Percentiles rank a stretch among this genome's conserved stretches.
phyloP scores from a whole-genome alignment of 2,329 filamentous ascomycete genomes.

The Pestalotiopsis sp. region DNA sequence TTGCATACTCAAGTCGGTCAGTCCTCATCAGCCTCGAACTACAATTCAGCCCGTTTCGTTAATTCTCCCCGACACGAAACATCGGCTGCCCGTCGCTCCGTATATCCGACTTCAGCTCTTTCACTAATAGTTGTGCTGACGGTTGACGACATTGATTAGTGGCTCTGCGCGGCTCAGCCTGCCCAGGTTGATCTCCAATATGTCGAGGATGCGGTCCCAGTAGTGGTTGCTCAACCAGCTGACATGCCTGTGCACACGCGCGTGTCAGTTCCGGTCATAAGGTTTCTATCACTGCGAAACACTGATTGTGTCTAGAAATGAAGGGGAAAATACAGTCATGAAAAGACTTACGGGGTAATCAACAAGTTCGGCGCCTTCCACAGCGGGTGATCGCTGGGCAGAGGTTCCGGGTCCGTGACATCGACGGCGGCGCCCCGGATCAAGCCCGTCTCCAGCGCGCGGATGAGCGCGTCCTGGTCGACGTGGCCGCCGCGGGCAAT shows the following conservation, averaged over 20 bases:
- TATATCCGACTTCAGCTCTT: not conserved
- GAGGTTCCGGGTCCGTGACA: conserved; percentile 71
- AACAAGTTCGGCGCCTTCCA: conserved; percentile 66
- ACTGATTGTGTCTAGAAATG: too few species aligned
- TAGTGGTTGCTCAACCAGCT: conserved; percentile 31
- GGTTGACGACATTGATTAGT: conserved; percentile 33
- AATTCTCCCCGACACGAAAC: not conserved
- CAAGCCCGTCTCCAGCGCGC: conserved; percentile 46
- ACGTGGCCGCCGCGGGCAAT: conserved; percentile 56
- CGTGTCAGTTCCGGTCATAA: not conserved
- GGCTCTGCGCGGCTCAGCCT: conserved; percentile 28
- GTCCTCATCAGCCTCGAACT: not conserved
- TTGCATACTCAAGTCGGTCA: not conserved
- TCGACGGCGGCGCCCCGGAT: conserved; percentile 64
- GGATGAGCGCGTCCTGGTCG: conserved; percentile 51
- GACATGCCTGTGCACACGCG: conserved; percentile 23
- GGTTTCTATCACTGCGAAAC: not conserved
- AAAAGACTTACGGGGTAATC: conserved; percentile 38
- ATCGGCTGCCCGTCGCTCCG: not conserved
- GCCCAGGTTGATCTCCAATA: conserved; percentile 31
- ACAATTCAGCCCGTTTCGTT: not conserved
- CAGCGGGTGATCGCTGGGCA: conserved; percentile 62
- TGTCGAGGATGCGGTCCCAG: conserved; percentile 25
- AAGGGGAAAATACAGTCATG: not conserved
- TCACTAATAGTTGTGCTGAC: conserved; percentile 29